Percentiles rank a stretch among this genome's conserved stretches.
Conservation (phyloP, 2,329 filamentous ascomycete genomes). For the Phialophora expanda region DNA sequence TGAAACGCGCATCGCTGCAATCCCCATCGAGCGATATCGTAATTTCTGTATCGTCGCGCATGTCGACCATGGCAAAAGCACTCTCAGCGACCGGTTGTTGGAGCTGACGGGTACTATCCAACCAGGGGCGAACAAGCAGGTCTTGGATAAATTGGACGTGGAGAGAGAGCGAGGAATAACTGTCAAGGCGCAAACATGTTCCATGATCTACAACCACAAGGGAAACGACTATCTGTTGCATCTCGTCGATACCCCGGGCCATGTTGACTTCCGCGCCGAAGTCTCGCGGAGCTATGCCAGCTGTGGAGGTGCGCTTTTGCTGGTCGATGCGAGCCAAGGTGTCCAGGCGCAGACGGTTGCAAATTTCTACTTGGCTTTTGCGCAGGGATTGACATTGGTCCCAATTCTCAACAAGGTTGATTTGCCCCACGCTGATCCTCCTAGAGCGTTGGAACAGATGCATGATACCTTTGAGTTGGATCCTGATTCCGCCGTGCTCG, state of each 20-base stretch:
- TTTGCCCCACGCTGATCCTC: constrained; percentile 84
- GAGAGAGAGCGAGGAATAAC: constrained; percentile 96
- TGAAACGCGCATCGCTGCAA: constrained; percentile 61
- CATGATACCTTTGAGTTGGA: constrained; percentile 85
- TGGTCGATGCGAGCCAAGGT: constrained; percentile 95
- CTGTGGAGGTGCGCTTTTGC: constrained; percentile 86
- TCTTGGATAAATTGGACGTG: constrained; percentile 95
- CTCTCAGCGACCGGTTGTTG: constrained; percentile 86
- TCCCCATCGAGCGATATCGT: constrained; percentile 64
- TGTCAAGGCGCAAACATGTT: constrained; percentile 98
- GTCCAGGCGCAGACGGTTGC: constrained; percentile 98
- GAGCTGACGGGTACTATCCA: constrained; percentile 94
- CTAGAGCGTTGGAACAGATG: constrained; percentile 84
- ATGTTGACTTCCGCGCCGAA: constrained; percentile 97
- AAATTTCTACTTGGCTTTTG: constrained; percentile 97
- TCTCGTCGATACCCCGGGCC: constrained; percentile 93
- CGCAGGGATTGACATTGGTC: constrained; percentile 82
- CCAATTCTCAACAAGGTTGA: constrained; percentile 98
- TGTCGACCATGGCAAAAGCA: constrained; percentile 98
- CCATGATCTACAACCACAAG: constrained; percentile 89
- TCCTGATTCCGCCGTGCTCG: constrained; percentile 71
- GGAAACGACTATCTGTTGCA: constrained; percentile 91
- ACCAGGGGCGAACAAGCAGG: constrained; percentile 86
- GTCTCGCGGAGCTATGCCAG: constrained; percentile 95
- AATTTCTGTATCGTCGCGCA: constrained; percentile 99